A percentile compares a stretch with the other conserved stretches of the same genome.
Conservation (phyloP, 2,329 filamentous ascomycete species). For the Dendryphion nanum region DNA sequence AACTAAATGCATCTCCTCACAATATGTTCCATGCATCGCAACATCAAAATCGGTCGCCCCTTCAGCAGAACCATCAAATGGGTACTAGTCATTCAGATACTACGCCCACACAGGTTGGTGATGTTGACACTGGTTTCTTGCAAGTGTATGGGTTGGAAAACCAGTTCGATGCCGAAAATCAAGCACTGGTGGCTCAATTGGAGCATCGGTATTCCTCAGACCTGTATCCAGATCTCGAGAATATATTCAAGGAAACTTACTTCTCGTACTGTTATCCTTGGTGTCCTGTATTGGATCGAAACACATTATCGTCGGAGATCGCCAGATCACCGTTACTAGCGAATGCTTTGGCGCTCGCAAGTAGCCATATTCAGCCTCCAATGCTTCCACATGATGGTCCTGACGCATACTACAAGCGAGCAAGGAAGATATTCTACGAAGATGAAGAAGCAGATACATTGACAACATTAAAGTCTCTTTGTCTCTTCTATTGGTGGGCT, state of each 20-base stretch:
- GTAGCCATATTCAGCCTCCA: conserved; percentile 19
- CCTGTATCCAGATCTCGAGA: conserved; percentile 15
- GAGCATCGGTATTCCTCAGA: conserved; percentile 16
- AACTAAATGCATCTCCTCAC: conserved; percentile 7
- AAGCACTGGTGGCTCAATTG: conserved; percentile 18
- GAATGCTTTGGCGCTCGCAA: conserved; percentile 18
- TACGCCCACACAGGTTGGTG: conserved; percentile 13
- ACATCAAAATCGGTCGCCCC: conserved; percentile 4
- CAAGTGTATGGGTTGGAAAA: conserved; percentile 18
- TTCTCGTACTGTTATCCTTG: conserved; percentile 20
- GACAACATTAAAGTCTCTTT: conserved; percentile 17
- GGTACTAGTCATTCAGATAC: conserved; percentile 12
- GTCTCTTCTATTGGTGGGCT: conserved; percentile 23
- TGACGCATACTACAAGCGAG: conserved; percentile 17
- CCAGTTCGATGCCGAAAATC: conserved; percentile 18
- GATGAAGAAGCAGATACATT: conserved; percentile 19
- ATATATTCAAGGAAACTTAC: conserved; percentile 20
- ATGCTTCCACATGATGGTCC: conserved; percentile 18
- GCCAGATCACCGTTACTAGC: conserved; percentile 17
- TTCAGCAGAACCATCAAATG: conserved; percentile 2
- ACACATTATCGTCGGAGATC: conserved; percentile 12
- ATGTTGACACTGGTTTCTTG: conserved; percentile 17
- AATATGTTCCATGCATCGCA: conserved; percentile 8
- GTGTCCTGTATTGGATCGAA: conserved; percentile 20
- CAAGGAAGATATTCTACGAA: conserved; percentile 19